A percentile compares a stretch with the other conserved stretches of the same genome.
These are phyloP conservation scores for Boletus vinaceobasis DNA, from an alignment of 768 basidiomycete genomes.

Conservation along the genomic window DNA sequence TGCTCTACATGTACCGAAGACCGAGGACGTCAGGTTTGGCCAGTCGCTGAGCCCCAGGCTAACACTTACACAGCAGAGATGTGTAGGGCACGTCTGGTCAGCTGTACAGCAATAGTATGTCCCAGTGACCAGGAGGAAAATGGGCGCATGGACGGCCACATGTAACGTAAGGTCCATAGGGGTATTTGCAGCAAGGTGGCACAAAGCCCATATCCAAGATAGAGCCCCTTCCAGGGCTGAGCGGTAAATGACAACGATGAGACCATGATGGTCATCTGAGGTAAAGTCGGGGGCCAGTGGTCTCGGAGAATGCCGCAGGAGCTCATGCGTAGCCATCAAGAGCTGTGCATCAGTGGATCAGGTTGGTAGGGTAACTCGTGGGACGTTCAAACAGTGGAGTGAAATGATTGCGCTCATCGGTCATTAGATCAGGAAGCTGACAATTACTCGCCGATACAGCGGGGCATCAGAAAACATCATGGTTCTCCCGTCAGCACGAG, in stretches of 20 bases:
- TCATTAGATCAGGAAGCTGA: neutral
- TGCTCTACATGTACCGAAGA: constrained; percentile 3
- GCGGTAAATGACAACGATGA: constrained; percentile 1
- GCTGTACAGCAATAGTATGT: constrained; percentile 37
- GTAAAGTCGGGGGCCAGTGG: neutral
- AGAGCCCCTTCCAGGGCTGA: constrained; percentile 51
- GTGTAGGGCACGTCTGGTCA: constrained; percentile 29
- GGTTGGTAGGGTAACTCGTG: neutral
- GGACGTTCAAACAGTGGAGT: neutral
- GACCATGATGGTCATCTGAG: constrained; percentile 4
- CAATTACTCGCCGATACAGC: neutral
- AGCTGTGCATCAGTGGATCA: neutral
- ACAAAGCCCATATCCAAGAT: constrained; percentile 42
- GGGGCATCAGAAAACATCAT: neutral
- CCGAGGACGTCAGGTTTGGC: neutral
- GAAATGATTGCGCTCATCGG: neutral
- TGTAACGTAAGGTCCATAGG: constrained; percentile 42
- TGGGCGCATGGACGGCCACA: constrained; percentile 37
- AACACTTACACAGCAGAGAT: constrained; percentile 17
- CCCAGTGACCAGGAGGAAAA: constrained; percentile 44
- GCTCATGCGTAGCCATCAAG: neutral
- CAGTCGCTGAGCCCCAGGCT: neutral
- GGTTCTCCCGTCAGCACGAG: neutral
- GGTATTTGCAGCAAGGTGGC: constrained; percentile 45
- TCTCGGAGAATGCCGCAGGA: too few species aligned